phyloP scores from a whole-genome alignment of 108 stramenopile genomes.

The Skeletonema marinoi region DNA sequence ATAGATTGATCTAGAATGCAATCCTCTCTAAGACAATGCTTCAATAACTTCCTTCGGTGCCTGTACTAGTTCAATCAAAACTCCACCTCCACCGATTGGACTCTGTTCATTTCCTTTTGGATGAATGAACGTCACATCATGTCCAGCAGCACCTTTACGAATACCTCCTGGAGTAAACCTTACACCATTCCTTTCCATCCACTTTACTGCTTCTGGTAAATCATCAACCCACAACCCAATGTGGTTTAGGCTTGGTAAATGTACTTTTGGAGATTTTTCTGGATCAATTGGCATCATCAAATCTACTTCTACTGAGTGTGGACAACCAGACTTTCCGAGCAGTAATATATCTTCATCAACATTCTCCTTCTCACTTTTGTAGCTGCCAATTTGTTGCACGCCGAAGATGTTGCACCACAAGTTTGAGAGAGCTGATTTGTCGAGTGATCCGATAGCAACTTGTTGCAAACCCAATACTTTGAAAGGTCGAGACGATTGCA shows the following conservation, averaged over 20 bases:
- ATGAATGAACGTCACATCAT: constrained; percentile 97
- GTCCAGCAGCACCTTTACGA: constrained; percentile 92
- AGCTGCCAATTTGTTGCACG: constrained; percentile 64
- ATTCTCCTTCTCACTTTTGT: constrained; percentile 88
- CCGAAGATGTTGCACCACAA: constrained; percentile 91
- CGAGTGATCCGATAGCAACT: constrained; percentile 88
- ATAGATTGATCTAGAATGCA: no score
- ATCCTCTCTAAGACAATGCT: no score
- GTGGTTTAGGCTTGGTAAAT: constrained; percentile 94
- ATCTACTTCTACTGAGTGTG: constrained; percentile 91
- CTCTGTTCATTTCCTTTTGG: constrained; percentile 91
- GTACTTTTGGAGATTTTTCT: constrained; percentile 84
- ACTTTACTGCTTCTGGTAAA: constrained; percentile 78
- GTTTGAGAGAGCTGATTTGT: constrained; percentile 65
- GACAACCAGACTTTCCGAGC: constrained; percentile 68
- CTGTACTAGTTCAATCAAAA: constrained; percentile 97
- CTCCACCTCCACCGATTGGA: constrained; percentile 93
- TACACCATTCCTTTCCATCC: constrained; percentile 81
- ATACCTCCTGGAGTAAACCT: constrained; percentile 62
- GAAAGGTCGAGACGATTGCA: constrained; percentile 60
- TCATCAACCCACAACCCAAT: constrained; percentile 98
- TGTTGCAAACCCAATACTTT: constrained; percentile 95
- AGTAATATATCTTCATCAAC: constrained; percentile 96
- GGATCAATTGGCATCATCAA: constrained; percentile 96
- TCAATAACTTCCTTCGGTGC: constrained; percentile 64